Conservation (phyloP, 768 basidiomycete species). For the Amanita phalloides region DNA sequence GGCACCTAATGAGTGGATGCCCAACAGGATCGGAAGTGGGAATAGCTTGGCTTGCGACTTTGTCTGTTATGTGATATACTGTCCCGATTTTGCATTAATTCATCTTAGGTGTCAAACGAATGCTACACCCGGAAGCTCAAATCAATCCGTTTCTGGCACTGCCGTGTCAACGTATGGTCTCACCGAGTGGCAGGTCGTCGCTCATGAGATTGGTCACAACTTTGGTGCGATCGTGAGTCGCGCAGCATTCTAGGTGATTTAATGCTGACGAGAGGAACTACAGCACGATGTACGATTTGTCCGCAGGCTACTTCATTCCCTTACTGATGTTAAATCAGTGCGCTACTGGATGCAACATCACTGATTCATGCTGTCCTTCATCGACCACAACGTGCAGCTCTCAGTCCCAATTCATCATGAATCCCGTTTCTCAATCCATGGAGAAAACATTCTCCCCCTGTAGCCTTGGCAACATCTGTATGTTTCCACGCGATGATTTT, state of each 20-base stretch:
- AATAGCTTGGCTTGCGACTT: conserved; percentile 79
- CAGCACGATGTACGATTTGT: conserved; percentile 44
- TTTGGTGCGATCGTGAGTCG: conserved; percentile 77
- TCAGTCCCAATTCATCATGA: conserved; percentile 71
- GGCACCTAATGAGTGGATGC: conserved; percentile 85
- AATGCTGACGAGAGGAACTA: conserved; percentile 10
- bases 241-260: conserved; percentile 3
- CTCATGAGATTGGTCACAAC: conserved; percentile 81
- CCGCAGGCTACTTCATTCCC: conserved; percentile 5
- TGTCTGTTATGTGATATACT: conserved; percentile 30
- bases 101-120: conserved; percentile 41
- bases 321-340: conserved; percentile 32
- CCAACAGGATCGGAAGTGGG: conserved; percentile 76
- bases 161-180: conserved; percentile 70
- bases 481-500: conserved; percentile 14
- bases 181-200: conserved; percentile 75
- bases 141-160: conserved; percentile 61
- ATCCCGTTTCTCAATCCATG: conserved; percentile 51
- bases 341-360: conserved; percentile 47
- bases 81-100: conserved; percentile 4
- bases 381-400: conserved; percentile 51
- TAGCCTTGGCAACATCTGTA: conserved; percentile 79
- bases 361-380: conserved; percentile 59
- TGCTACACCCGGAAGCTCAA: conserved; percentile 25
- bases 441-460: conserved; percentile 72